Base-by-base conservation (phyloP, 2,329 filamentous ascomycete species). In the Teratosphaeria zuluensis region DNA sequence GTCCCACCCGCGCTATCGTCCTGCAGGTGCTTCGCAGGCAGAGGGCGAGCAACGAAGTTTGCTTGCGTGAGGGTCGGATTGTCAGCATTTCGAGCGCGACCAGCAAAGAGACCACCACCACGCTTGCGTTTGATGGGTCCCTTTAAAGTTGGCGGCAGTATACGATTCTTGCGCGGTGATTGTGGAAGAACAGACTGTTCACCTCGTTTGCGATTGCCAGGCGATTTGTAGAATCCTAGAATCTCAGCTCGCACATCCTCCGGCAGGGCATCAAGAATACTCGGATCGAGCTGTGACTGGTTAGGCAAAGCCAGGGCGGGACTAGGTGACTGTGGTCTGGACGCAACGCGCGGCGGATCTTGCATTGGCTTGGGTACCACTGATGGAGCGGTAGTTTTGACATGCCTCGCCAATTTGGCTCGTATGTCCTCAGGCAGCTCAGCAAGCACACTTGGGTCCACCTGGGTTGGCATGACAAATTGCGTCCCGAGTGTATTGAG, bases 401-500 rank as follows among this genome's bases (percentile, higher is more conserved):
- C 77, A 67, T 87, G 86, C 8, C 81, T 81, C 61, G 88, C 79
- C 9, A 97, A 80, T 68, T 84, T 89, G 33, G 84, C 85, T 60
- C 90, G 83, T 62, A 97, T 96, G 69, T 95, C 90, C 33, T 79
- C 80, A 0, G 92, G 92, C 3, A 99, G 79, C 67, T 95, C 91
- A 1, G 88, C 88, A 3, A 97, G 74, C 0, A 96, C 87, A n/a
- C 81, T 78, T 0, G 87, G 85, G 69, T 99, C 94, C 1, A 89
- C 82, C 64, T 96, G 89, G 1, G 83, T 83, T 0, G 94, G 94
- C 65, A 99, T 79, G 53, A 97, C 84, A 68, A 99, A 99, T 68
- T 99, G 94, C 0, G 92, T 96, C 1, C 92, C 90, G 2, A 84
- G 79, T 2, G 90, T 82, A 67, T 96, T 95, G 24, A 96, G 76